Evolutionary conservation across 2,329 filamentous ascomycete species (phyloP).

Genomic region (Penicillium sp.): DNA sequence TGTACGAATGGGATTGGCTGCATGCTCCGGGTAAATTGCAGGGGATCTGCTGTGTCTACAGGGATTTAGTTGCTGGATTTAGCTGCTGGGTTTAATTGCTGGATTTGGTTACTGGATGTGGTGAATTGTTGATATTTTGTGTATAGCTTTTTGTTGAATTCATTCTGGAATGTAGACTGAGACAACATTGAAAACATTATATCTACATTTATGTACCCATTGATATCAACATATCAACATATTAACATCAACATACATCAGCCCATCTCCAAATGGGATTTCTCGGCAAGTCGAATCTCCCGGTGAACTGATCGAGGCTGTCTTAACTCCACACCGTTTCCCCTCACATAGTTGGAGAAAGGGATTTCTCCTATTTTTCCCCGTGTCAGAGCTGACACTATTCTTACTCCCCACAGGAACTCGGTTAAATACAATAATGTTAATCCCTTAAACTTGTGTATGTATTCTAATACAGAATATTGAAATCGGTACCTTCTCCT

Average conservation of each 20-base stretch:
- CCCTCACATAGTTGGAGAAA: constrained; percentile 30
- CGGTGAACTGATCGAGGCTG: constrained; percentile 20
- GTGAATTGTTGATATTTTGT: neutral
- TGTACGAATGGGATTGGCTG: constrained; percentile 9
- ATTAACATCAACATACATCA: neutral
- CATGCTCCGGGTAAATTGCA: constrained; percentile 4
- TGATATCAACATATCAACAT: too few relatives aligned
- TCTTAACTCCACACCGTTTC: constrained; percentile 13
- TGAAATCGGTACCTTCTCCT: neutral
- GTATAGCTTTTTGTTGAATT: neutral
- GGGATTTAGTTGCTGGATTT: neutral
- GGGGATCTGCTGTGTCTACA: neutral
- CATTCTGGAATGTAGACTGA: neutral
- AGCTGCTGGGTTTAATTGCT: neutral
- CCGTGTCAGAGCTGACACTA: neutral
- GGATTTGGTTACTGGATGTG: neutral
- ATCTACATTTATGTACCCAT: neutral
- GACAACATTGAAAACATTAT: neutral
- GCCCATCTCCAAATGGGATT: constrained; percentile 6
- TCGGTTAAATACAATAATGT: constrained; percentile 10
- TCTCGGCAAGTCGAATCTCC: constrained; percentile 8
- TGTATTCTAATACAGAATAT: neutral
- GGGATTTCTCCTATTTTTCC: neutral
- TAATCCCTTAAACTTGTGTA: neutral
- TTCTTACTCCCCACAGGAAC: neutral